Percentiles rank a stretch among this genome's conserved stretches.
phyloP scores from a whole-genome alignment of 108 stramenopile species.

The Fragilaria crotonensis region DNA sequence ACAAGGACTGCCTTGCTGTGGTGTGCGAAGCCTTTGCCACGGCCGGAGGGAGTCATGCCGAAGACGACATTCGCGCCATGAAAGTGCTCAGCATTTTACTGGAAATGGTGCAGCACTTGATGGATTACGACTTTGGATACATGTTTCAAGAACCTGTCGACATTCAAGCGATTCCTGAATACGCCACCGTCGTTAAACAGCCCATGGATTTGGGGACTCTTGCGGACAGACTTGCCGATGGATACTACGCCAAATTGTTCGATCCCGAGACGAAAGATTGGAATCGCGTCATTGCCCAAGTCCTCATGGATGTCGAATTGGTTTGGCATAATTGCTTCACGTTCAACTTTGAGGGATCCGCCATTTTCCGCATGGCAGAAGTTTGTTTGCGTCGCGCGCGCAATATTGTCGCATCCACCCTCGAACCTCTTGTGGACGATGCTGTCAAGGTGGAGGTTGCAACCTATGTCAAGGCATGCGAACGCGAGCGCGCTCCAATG shows the following conservation, averaged over 20 bases:
- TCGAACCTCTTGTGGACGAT: constrained; percentile 30
- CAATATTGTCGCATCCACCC: constrained; percentile 25
- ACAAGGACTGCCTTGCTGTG: constrained; percentile 4
- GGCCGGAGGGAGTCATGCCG: background rate
- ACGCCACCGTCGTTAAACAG: constrained; percentile 38
- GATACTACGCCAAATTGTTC: constrained; percentile 26
- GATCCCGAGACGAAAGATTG: constrained; percentile 5
- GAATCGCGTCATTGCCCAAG: constrained; percentile 31
- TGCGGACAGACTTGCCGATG: constrained; percentile 32
- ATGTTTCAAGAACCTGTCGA: constrained; percentile 63
- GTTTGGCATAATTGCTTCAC: constrained; percentile 77
- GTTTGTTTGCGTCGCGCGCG: constrained; percentile 40
- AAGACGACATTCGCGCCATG: background rate
- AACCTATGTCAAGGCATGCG: constrained; percentile 26
- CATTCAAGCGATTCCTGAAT: constrained; percentile 29
- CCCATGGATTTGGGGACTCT: constrained; percentile 79
- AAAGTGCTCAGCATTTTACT: constrained; percentile 26
- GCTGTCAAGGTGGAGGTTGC: constrained; percentile 28
- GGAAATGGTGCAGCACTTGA: constrained; percentile 42
- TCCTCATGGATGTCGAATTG: constrained; percentile 58
- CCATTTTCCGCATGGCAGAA: constrained; percentile 58
- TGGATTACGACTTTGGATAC: constrained; percentile 61
- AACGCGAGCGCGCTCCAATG: background rate
- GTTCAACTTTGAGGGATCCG: constrained; percentile 55
- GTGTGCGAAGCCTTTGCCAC: background rate